A percentile compares a stretch with the other conserved stretches of the same genome.
Conservation (phyloP, 148 eudicot species). For the Fagopyrum tataricum region DNA sequence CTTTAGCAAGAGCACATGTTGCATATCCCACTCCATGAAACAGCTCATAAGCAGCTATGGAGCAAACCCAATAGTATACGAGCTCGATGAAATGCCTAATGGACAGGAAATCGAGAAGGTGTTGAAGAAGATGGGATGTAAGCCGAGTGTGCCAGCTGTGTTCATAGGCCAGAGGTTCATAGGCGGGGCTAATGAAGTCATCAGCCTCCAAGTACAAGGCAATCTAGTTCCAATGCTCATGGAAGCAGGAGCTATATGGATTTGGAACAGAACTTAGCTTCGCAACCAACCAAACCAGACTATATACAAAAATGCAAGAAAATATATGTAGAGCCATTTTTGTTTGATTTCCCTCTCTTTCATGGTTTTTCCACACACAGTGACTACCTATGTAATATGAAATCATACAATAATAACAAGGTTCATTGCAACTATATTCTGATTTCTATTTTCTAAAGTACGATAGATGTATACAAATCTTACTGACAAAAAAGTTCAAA, state of each 20-base stretch:
- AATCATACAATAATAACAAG: not conserved
- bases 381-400: not conserved
- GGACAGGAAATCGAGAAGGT: slow-evolving; percentile 10
- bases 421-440: not conserved
- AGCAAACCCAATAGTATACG: slow-evolving; percentile 39
- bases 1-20: slow-evolving; percentile 45
- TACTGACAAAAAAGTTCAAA: not conserved
- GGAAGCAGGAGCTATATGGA: slow-evolving; percentile 41
- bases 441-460: not conserved
- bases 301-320: not conserved
- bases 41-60: slow-evolving; percentile 40
- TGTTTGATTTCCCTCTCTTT: not conserved
- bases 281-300: not conserved
- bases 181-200: slow-evolving; percentile 49
- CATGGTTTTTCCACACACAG: not conserved
- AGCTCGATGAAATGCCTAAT: slow-evolving; percentile 37
- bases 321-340: not conserved
- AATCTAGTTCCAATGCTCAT: slow-evolving; percentile 32
- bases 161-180: slow-evolving; percentile 40
- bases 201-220: slow-evolving; percentile 47
- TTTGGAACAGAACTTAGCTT: slow-evolving; percentile 21
- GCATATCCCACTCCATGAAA: slow-evolving; percentile 41
- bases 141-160: slow-evolving; percentile 38
- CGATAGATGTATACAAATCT: not conserved
- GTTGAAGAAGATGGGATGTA: slow-evolving; percentile 24